Percentiles rank a stretch among this genome's conserved stretches.
phyloP scores from a whole-genome alignment of 1,139 yeast genomes.

The Yamadazyma epiphylla region DNA sequence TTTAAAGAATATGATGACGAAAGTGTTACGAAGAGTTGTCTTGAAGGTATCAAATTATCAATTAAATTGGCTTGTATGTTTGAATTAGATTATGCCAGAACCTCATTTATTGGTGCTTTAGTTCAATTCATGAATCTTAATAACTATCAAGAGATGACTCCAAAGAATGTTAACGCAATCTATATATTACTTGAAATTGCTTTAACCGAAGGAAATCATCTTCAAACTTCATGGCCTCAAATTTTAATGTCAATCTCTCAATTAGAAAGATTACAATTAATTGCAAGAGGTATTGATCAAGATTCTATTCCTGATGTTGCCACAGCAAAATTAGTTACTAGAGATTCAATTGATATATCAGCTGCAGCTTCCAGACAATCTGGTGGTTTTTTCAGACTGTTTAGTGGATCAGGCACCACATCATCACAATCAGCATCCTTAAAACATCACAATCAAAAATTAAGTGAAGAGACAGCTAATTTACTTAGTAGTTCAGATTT shows the following conservation, averaged over 20 bases:
- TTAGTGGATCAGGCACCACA: slow-evolving; percentile 21
- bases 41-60: slow-evolving; percentile 83
- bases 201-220: slow-evolving; percentile 67
- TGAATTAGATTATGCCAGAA: slow-evolving; percentile 78
- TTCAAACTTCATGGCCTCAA: slow-evolving; percentile 78
- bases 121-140: slow-evolving; percentile 82
- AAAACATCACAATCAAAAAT: slow-evolving; percentile 43
- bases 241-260: slow-evolving; percentile 82
- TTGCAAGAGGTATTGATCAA: slow-evolving; percentile 86
- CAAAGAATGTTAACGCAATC: slow-evolving; percentile 80
- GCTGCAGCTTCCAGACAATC: slow-evolving; percentile 37
- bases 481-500: slow-evolving; percentile 70
- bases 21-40: slow-evolving; percentile 65
- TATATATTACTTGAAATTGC: slow-evolving; percentile 73
- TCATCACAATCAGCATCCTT: slow-evolving; percentile 40
- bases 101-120: slow-evolving; percentile 85
- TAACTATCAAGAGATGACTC: slow-evolving; percentile 73
- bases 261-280: slow-evolving; percentile 82
- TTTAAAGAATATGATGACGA: slow-evolving; percentile 84
- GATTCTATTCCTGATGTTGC: slow-evolving; percentile 83
- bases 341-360: slow-evolving; percentile 60
- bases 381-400: slow-evolving; percentile 47
- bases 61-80: slow-evolving; percentile 82
- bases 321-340: slow-evolving; percentile 61
- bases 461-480: slow-evolving; percentile 35